These are phyloP conservation scores for Fomitopsis pinicola DNA, from an alignment of 1,284 basidiomycete genomes.

Conservation along the genomic window DNA sequence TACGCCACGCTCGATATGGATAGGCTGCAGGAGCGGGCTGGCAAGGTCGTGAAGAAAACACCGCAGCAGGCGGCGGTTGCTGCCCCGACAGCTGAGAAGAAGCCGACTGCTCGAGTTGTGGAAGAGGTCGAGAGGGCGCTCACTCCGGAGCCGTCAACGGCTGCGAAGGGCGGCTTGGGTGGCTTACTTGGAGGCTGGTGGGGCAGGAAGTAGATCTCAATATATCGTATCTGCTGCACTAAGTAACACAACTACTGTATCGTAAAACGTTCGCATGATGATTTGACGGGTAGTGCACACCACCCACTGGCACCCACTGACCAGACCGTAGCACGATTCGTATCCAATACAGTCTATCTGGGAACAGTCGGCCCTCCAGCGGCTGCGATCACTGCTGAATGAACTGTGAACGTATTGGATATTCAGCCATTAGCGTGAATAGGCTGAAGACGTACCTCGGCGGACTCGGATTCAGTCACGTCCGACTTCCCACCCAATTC, in stretches of 20 bases:
- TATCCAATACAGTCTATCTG: too few relatives aligned
- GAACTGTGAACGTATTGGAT: not conserved
- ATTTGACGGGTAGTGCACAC: too few relatives aligned
- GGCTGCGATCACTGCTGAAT: not conserved
- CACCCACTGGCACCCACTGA: too few relatives aligned
- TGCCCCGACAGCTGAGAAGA: conserved; percentile 22
- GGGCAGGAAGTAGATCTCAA: conserved; percentile 25
- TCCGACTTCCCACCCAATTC: conserved; percentile 50
- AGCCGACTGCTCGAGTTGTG: conserved; percentile 25
- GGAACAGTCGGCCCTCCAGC: too few relatives aligned
- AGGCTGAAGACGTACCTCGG: conserved; percentile 12
- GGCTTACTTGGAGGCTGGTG: conserved; percentile 52
- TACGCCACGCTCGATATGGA: conserved; percentile 86
- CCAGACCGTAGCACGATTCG: too few relatives aligned
- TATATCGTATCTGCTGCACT: too few relatives aligned
- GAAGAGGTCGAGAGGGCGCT: conserved; percentile 33
- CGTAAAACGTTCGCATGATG: too few relatives aligned
- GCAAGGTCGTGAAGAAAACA: conserved; percentile 36
- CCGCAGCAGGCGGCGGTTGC: conserved; percentile 18
- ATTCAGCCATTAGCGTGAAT: not conserved
- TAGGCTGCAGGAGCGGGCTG: conserved; percentile 64
- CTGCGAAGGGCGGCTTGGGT: conserved; percentile 35
- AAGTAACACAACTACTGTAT: not conserved
- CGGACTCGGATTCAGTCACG: conserved; percentile 39
- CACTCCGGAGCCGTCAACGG: conserved; percentile 36